phyloP scores from a whole-genome alignment of 139 green algal species.

The Trebouxia sp. region DNA sequence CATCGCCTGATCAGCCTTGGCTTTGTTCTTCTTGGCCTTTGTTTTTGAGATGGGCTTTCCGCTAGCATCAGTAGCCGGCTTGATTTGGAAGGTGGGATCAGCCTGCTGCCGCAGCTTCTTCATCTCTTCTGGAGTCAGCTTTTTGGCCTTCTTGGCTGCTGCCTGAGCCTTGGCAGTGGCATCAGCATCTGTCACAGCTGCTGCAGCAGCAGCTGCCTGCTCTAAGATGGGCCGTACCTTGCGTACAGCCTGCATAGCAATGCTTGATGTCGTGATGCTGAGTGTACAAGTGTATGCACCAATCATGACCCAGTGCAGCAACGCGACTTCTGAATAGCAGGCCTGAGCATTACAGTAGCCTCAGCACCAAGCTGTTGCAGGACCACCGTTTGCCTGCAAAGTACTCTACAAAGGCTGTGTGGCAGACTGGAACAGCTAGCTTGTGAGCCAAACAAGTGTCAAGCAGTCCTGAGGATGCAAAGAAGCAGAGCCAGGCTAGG shows the following conservation, averaged over 20 bases:
- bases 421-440: no score
- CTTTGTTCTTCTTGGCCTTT: slow-evolving; percentile 9
- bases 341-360: no score
- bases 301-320: slow-evolving; percentile 19
- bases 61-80: not conserved
- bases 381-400: no score
- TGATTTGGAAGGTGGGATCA: slow-evolving; percentile 69
- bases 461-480: no score
- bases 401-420: no score
- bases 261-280: not conserved
- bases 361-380: no score
- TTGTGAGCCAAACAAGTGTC: no score
- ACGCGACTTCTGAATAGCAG: no score
- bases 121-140: slow-evolving; percentile 67
- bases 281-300: not conserved
- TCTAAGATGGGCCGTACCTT: slow-evolving; percentile 69
- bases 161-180: slow-evolving; percentile 33
- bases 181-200: not conserved
- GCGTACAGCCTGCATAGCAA: slow-evolving; percentile 39
- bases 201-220: slow-evolving; percentile 48
- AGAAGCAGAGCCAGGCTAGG: no score
- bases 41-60: not conserved
- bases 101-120: slow-evolving; percentile 58
- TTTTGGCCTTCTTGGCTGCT: slow-evolving; percentile 54
- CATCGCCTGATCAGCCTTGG: not conserved